Conservation (phyloP, 2,329 filamentous ascomycete genomes). For the Calonectria leucothoes region DNA sequence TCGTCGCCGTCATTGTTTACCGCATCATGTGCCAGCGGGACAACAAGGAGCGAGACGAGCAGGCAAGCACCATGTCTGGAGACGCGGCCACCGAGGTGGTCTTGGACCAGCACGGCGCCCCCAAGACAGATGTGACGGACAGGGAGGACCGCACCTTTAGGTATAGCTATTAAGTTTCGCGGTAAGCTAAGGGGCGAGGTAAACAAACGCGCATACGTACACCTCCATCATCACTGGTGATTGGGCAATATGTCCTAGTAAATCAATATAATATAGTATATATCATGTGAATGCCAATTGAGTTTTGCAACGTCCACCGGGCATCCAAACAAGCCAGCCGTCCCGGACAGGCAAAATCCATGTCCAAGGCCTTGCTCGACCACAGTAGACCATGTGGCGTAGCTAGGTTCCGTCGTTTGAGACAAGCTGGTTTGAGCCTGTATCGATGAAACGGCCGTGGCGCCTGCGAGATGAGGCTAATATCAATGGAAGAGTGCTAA, state of each 20-base stretch:
- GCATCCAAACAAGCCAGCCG: neutral
- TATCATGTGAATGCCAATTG: neutral
- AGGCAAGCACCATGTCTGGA: neutral
- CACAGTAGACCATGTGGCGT: neutral
- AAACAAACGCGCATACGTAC: neutral
- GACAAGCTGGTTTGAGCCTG: constrained; percentile 1
- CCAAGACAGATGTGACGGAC: constrained; percentile 19
- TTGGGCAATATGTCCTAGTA: neutral
- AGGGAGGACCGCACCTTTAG: constrained; percentile 21
- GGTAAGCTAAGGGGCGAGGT: neutral
- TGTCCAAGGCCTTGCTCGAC: neutral
- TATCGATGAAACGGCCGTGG: constrained; percentile 18
- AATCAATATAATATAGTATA: neutral
- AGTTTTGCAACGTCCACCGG: neutral
- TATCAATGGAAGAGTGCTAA: neutral
- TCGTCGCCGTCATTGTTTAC: constrained; percentile 9
- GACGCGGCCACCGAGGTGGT: neutral
- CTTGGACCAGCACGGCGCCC: constrained; percentile 17
- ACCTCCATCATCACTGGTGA: too few species aligned
- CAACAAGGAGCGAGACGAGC: constrained; percentile 17
- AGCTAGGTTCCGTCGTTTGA: neutral
- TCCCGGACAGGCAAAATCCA: neutral
- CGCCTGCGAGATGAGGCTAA: constrained; percentile 10
- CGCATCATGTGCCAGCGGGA: constrained; percentile 4
- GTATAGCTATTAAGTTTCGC: constrained; percentile 7